Evolutionary conservation across 2,329 filamentous ascomycete species (phyloP).

Genomic region (Helminthosporium solani): DNA sequence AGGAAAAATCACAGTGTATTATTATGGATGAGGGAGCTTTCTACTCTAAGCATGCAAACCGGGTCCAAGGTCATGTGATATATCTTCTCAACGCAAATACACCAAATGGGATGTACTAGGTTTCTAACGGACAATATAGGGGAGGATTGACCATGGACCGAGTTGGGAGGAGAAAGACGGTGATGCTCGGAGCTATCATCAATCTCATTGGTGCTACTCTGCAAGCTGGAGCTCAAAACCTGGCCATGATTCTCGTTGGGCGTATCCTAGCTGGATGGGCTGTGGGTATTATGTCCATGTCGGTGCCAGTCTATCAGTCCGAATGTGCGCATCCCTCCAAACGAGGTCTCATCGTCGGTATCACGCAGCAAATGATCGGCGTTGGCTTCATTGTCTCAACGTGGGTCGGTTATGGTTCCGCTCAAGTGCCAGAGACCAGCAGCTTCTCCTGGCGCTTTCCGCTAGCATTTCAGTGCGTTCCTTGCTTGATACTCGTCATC

Average conservation of each 20-base stretch:
- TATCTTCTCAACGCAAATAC: too few species aligned
- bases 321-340: slow-evolving; percentile 61
- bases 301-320: slow-evolving; percentile 64
- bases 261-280: slow-evolving; percentile 61
- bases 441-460: slow-evolving; percentile 48
- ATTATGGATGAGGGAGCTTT: too few species aligned
- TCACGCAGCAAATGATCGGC: slow-evolving; percentile 59
- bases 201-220: slow-evolving; percentile 60
- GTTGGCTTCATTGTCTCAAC: slow-evolving; percentile 59
- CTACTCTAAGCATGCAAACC: too few species aligned
- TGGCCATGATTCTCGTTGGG: slow-evolving; percentile 59
- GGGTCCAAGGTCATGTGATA: too few species aligned
- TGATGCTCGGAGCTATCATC: slow-evolving; percentile 60
- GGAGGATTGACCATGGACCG: slow-evolving; percentile 61
- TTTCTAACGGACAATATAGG: slow-evolving; percentile 13
- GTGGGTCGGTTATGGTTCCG: slow-evolving; percentile 51
- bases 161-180: slow-evolving; percentile 60
- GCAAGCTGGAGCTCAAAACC: slow-evolving; percentile 58
- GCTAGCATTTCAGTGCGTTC: slow-evolving; percentile 50
- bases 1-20: too few species aligned
- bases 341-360: slow-evolving; percentile 56
- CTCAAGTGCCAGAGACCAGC: slow-evolving; percentile 38
- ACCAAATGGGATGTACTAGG: neutral
- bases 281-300: slow-evolving; percentile 59
- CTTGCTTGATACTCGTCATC: slow-evolving; percentile 45